phyloP scores from a whole-genome alignment of 306 rosid genomes.

The Gillenia trifoliata region DNA sequence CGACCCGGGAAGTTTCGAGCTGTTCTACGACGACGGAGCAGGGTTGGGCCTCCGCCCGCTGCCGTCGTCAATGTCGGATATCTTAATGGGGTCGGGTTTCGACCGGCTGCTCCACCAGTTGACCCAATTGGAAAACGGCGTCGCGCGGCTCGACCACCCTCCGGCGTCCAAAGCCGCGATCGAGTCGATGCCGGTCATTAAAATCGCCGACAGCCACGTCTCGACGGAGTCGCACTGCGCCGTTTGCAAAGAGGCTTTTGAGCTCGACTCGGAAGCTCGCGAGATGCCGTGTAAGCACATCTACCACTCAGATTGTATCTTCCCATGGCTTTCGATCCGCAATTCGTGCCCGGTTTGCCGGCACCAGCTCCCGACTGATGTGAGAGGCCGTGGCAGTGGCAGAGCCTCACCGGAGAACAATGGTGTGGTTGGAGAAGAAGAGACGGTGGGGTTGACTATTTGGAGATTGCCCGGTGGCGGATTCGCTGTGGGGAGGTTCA shows the following conservation, averaged over 20 bases:
- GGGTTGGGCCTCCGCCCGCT: conserved; percentile 58
- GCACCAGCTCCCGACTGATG: conserved; percentile 53
- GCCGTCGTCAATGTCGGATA: conserved; percentile 51
- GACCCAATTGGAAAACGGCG: conserved; percentile 45
- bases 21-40: conserved; percentile 57
- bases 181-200: conserved; percentile 59
- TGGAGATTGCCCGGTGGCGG: conserved; percentile 80
- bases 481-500: conserved; percentile 75
- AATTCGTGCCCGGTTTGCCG: conserved; percentile 79
- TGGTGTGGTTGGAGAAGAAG: conserved; percentile 28
- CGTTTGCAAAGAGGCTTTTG: conserved; percentile 55
- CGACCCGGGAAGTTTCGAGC: conserved; percentile 50
- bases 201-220: conserved; percentile 41
- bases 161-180: conserved; percentile 65
- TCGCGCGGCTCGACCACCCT: conserved; percentile 41
- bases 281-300: conserved; percentile 79
- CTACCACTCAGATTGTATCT: conserved; percentile 61
- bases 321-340: conserved; percentile 64
- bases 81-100: conserved; percentile 63
- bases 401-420: conserved; percentile 30
- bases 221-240: conserved; percentile 59
- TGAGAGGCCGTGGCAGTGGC: conserved; percentile 34
- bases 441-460: conserved; percentile 56
- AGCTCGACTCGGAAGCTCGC: conserved; percentile 55
- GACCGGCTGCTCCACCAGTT: conserved; percentile 61